These are phyloP conservation scores for Boechera divaricarpa DNA, from an alignment of 345 rosid species.

Conservation along the genomic window DNA sequence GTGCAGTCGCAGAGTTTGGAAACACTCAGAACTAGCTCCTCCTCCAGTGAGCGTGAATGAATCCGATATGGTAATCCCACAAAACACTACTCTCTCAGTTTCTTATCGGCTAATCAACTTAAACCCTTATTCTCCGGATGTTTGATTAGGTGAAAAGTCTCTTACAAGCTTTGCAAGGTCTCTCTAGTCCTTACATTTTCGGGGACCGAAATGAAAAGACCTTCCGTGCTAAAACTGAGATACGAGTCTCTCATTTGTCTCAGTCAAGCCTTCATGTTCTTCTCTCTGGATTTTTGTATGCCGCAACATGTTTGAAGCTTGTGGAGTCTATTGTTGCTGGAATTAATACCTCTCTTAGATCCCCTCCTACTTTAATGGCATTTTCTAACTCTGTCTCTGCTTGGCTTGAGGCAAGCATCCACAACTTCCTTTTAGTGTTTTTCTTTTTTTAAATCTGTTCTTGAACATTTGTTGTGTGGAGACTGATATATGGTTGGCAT, in stretches of 20 bases:
- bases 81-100: neutral
- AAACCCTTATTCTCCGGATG: neutral
- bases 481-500: too few relatives aligned
- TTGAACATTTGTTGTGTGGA: neutral
- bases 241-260: constrained; percentile 76
- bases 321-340: constrained; percentile 49
- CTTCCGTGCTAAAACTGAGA: constrained; percentile 58
- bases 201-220: constrained; percentile 61
- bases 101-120: neutral
- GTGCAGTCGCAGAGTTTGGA: constrained; percentile 32
- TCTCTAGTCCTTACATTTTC: constrained; percentile 60
- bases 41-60: constrained; percentile 57
- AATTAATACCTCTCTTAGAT: constrained; percentile 45
- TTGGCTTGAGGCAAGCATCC: constrained; percentile 68
- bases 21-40: neutral
- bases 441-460: neutral
- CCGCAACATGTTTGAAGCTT: constrained; percentile 82
- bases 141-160: constrained; percentile 60
- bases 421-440: neutral
- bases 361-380: constrained; percentile 70
- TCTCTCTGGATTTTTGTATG: constrained; percentile 63
- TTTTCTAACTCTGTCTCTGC: constrained; percentile 69
- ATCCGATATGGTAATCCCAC: constrained; percentile 57
- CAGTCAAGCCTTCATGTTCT: constrained; percentile 61
- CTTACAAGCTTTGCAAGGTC: constrained; percentile 79